These are phyloP conservation scores for Lipomyces mesembrius DNA, from an alignment of 805 yeast genomes.

Conservation along the genomic window DNA sequence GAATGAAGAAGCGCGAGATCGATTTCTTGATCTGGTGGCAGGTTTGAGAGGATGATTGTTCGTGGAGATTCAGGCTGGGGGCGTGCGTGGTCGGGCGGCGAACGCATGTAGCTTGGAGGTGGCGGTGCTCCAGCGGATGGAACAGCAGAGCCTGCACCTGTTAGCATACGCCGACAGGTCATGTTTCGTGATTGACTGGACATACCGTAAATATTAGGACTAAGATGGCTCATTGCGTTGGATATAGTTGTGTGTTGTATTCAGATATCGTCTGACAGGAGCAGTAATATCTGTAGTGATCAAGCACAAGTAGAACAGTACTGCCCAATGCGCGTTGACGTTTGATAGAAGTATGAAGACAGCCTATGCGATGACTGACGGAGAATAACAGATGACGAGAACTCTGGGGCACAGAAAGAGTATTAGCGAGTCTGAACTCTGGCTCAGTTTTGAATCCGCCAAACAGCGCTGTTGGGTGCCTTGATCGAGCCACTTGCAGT, in stretches of 20 bases:
- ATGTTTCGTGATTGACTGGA: not conserved
- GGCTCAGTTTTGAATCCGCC: not conserved
- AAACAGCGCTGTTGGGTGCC: not conserved
- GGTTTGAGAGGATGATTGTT: constrained; percentile 29
- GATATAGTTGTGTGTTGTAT: not conserved
- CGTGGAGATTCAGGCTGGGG: constrained; percentile 9
- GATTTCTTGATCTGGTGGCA: constrained; percentile 33
- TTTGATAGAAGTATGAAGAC: not conserved
- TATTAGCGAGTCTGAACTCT: not conserved
- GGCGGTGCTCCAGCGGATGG: not conserved
- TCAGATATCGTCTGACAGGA: not conserved
- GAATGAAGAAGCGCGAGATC: constrained; percentile 33
- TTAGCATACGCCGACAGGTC: not conserved
- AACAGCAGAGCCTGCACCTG: not conserved
- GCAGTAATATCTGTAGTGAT: not conserved
- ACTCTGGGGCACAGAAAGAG: not conserved
- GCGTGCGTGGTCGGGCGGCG: constrained; percentile 8
- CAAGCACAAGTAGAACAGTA: not conserved
- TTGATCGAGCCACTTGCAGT: not conserved
- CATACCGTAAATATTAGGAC: constrained; percentile 7
- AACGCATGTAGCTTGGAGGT: not conserved
- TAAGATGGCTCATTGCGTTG: constrained; percentile 3
- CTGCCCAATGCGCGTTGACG: not conserved
- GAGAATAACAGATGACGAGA: not conserved
- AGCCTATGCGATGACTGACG: not conserved